Evolutionary conservation across 495 filamentous ascomycete genomes (phyloP).

Genomic region (Aspergillus sclerotioniger): DNA sequence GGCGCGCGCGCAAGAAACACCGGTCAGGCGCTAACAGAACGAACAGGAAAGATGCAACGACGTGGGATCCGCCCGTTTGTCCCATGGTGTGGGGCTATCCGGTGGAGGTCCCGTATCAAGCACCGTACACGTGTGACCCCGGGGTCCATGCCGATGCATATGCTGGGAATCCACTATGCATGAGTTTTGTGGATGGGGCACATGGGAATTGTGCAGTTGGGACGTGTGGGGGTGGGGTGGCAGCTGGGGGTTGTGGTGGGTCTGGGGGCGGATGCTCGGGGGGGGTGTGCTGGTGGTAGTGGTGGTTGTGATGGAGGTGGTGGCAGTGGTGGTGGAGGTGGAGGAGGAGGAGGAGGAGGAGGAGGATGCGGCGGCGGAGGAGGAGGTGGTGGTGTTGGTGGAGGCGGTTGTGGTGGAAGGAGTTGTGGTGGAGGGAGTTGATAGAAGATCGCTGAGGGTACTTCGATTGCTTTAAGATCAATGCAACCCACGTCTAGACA

Average conservation of each 20-base stretch:
- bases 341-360: constrained; percentile 29
- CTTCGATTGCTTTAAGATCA: too few species aligned
- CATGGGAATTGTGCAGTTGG: constrained; percentile 48
- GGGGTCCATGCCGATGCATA: constrained; percentile 42
- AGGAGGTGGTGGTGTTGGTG: not conserved
- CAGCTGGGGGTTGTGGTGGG: constrained; percentile 52
- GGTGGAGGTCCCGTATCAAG: constrained; percentile 52
- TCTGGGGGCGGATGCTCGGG: constrained; percentile 34
- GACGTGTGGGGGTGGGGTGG: constrained; percentile 53
- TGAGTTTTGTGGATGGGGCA: constrained; percentile 36
- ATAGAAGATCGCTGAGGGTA: too few species aligned
- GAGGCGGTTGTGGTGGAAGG: too few species aligned
- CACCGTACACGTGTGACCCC: constrained; percentile 50
- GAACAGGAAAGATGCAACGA: not conserved
- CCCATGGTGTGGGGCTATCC: constrained; percentile 47
- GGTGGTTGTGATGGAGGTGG: constrained; percentile 38
- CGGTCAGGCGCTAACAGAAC: constrained; percentile 9
- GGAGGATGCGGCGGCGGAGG: constrained; percentile 23
- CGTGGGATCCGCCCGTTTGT: not conserved
- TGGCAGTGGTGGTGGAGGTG: constrained; percentile 43
- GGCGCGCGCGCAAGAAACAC: constrained; percentile 57
- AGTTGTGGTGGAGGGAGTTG: too few species aligned
- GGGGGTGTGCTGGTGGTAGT: constrained; percentile 29
- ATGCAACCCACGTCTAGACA: too few species aligned
- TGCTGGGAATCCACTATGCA: constrained; percentile 45